Percentiles rank a stretch among this genome's conserved stretches.
Evolutionary conservation across 2,329 filamentous ascomycete genomes (phyloP).

Genomic region (Plectosphaerella cucumerina): DNA sequence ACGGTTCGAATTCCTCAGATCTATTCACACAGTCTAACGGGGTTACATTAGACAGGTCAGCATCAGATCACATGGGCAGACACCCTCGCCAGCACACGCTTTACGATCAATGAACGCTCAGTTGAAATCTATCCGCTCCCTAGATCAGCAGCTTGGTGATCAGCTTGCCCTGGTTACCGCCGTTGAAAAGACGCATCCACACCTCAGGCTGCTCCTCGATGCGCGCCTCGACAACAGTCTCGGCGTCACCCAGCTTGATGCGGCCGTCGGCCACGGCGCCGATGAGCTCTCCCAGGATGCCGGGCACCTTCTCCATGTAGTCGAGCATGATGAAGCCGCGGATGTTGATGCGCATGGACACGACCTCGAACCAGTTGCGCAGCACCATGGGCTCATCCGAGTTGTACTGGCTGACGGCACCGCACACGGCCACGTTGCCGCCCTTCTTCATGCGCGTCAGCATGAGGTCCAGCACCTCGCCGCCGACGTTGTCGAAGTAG

Average conservation of each 20-base stretch:
- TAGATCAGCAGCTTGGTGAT: constrained; percentile 40
- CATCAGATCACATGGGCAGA: no score
- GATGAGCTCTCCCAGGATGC: constrained; percentile 57
- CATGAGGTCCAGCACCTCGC: constrained; percentile 65
- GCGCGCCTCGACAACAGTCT: constrained; percentile 66
- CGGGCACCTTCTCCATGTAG: constrained; percentile 51
- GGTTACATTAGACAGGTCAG: no score
- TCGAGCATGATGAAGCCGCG: constrained; percentile 73
- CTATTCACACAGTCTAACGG: no score
- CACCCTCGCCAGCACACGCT: no score
- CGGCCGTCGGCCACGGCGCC: constrained; percentile 67
- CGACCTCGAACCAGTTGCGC: constrained; percentile 43
- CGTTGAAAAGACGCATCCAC: constrained; percentile 60
- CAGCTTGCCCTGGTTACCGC: constrained; percentile 66
- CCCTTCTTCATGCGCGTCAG: constrained; percentile 57
- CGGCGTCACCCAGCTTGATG: constrained; percentile 56
- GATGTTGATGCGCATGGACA: constrained; percentile 54
- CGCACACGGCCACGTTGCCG: constrained; percentile 68
- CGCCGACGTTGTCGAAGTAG: constrained; percentile 72
- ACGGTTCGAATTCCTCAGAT: no score
- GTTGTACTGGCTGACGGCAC: constrained; percentile 68
- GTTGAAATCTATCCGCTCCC: background rate
- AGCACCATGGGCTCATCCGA: constrained; percentile 32
- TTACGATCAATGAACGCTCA: no score
- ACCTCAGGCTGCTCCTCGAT: constrained; percentile 58